Base-by-base conservation (phyloP, 192 early-diverging fungal species). In the Coemansia sp. region DNA sequence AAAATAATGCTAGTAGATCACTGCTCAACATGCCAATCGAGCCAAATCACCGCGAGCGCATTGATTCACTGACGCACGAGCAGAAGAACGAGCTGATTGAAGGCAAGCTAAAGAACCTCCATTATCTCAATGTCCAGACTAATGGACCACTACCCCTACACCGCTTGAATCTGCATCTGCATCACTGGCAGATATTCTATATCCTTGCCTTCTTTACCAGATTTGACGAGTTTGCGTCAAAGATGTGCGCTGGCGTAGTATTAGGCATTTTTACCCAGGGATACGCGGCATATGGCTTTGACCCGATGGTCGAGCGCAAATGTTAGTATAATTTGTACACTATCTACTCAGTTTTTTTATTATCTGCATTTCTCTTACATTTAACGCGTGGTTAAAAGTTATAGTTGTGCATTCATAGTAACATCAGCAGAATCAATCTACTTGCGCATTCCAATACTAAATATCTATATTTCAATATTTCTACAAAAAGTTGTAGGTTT, bases 151-250 rank as follows among this genome's bases (percentile, higher is more conserved):
- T 76, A 21, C 73, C 73, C 6, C 19, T 76, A 42, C 22, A 55
- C 27, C 41, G 56, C 17, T 74, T 52, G 45, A 19, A 38, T n/a
- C 62, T 89, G 40, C 89, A 92, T 62, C 60, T 87, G 43, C 90
- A 92, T 63, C 90, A 92, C 57, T 92, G 90, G 90, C 87, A 89
- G 59, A 83, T 92, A 27, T 92, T 92, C 60, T 92, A 91, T 70
- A 80, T 75, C 10, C 67, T 92, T 14, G 87, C 88, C 2, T 92
- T 89, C 53, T 92, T 91, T 57, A 91, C 89, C 2, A 71, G 90
- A 19, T 92, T 91, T 57, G 77, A 84, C 59, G 58, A 86, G 64
- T 82, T 81, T 53, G 80, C 86, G 12, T 92, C 90, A 17, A 74
- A 80, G 47, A 74, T 85, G 5, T 87, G 81, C 52, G 87, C 83